Evolutionary conservation across 169 alveolate species (phyloP), one percentile per base, ranked within the genome.

Genomic region (Eimeria necatrix): DNA sequence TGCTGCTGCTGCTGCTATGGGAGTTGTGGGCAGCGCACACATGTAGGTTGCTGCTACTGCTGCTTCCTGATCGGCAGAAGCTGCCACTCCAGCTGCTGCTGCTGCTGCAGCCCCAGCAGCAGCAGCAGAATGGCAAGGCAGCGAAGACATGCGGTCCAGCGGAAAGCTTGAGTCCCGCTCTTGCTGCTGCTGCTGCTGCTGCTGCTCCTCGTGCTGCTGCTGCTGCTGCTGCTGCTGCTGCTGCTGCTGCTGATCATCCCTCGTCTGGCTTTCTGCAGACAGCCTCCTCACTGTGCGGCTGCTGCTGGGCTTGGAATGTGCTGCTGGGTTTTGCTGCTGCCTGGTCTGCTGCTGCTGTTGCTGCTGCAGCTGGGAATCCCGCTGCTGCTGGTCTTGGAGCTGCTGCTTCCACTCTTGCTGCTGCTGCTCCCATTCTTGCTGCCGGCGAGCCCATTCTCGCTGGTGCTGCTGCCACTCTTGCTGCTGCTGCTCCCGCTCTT

Each of bases 251-350:
- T 8, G 49, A 5, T 18, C 0, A 22, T 20, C 49, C 41, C 85
- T 74, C 85, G 18, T 20, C 51, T 48, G 70, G 46, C 78, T 48
- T 18, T 18, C 78, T 68, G 16, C 41, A 0, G 14, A 9, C 78
- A 9, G 14, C 78, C 56, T 74, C 60, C 16, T 6, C 60, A 49
- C 26, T 26, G 1, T 71, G 83, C 83, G 18, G 83, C 83, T 71
- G 52, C 51, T 71, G 83, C 60, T 74, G 89, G 70, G 20, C 71
- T 0, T 48, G 85, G 32, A 26, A 51, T 56, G 12, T 46, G 59
- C 85, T 12, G 85, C 85, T 12, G 85, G 85, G 59, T 9, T 46
- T 18, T 46, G 85, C 85, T 74, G 85, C 85, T 74, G 85, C 85
- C 41, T 32, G 41, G 41, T 32, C 41, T 32, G 41, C 41, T 56